Evolutionary conservation across 352 stramenopile genomes (phyloP), one percentile per base, ranked within the genome.

Genomic region (Phytophthora sansomeana): DNA sequence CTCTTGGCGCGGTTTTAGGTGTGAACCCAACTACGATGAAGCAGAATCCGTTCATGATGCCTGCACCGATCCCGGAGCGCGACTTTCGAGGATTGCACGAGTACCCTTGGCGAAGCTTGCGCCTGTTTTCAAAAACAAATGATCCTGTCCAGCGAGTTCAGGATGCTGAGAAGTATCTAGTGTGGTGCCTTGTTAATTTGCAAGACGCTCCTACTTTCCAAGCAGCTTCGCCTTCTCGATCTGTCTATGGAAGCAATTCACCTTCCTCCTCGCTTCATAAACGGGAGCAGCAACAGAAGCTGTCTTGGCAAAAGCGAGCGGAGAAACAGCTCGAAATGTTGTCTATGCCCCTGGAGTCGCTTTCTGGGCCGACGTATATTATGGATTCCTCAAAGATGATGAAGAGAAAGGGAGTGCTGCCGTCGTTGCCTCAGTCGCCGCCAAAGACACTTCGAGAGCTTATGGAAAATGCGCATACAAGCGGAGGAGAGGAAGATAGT

Each of bases 11-110:
- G 2, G 73, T 88, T 6, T 69, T 95, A 5, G 83, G 83, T 16
- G 74, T 95, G 19, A 78, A 85, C 16, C 64, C 82, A 8, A 36
- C 67, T 1, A 70, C 59, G 2, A 89, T 95, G 83, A 80, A 80
- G 51, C 81, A 91, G 42, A 95, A 95, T 46, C 87, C 87, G 28
- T 93, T 95, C 66, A 95, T 95, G 85, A 90, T 92, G 78, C 84
- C 87, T 19, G 57, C 72, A 19, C 73, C 84, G n/a, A 89, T 90
- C 58, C 54, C 79, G 6, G 78, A 88, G 39, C 80, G 82, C 13
- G 79, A 89, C 38, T 89, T 93, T 24, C 33, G 56, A 29, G 57
- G 61, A 14, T 19, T 85, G 16, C 55, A 72, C 36, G 41, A 67
- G 10, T 54, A 75, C 7, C 33, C 68, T 43, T 81, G 64, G 72